phyloP scores from a whole-genome alignment of 2,329 filamentous ascomycete species.

The Neofusicoccum cordaticola region DNA sequence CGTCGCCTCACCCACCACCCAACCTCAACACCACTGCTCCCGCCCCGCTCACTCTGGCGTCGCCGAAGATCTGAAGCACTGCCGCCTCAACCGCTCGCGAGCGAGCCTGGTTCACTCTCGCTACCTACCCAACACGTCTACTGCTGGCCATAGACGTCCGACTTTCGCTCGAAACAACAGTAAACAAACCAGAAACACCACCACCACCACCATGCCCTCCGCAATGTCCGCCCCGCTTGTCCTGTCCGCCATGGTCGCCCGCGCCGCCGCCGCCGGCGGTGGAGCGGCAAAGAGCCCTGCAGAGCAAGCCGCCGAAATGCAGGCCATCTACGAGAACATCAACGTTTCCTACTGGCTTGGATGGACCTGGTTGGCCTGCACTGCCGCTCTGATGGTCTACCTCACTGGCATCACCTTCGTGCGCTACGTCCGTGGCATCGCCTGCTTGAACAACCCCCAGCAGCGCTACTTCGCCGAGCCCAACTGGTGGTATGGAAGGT shows the following conservation, averaged over 20 bases:
- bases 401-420: constrained; percentile 59
- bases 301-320: background rate
- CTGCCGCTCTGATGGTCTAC: constrained; percentile 65
- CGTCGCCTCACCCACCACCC: background rate
- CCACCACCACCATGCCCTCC: constrained; percentile 7
- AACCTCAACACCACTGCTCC: background rate
- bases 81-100: constrained; percentile 1
- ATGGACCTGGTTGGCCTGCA: constrained; percentile 58
- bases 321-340: constrained; percentile 25
- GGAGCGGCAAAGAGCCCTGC: background rate
- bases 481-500: constrained; percentile 47
- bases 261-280: background rate
- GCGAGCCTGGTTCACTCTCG: constrained; percentile 11
- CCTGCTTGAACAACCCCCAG: constrained; percentile 73
- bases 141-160: constrained; percentile 12
- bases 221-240: background rate
- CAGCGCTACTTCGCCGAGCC: constrained; percentile 75
- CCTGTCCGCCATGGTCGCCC: constrained; percentile 3
- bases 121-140: constrained; percentile 2
- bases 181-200: constrained; percentile 1
- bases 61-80: background rate
- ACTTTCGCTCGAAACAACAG: constrained; percentile 2
- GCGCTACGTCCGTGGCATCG: constrained; percentile 69
- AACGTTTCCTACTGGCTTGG: constrained; percentile 37
- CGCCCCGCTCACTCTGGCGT: background rate